Base-by-base conservation (phyloP, 208 protist species). In the Tritrichomonas musculus region DNA sequence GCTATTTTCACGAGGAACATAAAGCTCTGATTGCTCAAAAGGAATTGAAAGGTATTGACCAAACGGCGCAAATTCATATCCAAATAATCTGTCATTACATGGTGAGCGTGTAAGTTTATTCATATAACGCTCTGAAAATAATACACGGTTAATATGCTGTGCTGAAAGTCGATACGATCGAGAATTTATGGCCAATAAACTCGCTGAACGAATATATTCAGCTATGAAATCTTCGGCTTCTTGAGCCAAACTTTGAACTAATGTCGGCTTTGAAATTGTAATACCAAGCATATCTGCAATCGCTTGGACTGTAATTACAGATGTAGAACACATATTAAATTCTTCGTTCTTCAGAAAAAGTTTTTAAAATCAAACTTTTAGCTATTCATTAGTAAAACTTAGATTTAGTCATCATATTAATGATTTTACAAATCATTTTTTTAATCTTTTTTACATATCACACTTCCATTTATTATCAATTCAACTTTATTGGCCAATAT, bases 11-110 rank as follows among this genome's bases (percentile, higher is more conserved):
- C 41, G 33, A 1, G 47, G 22, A 22, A 88, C 27, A 60, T 39
- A 57, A 27, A 88, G n/a, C 57, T 88, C 77, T 39, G 77, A 88
- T 39, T 88, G 77, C 17, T 88, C 77, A 60, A 88, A 88, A 3
- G 17, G 17, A 88, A 88, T 13, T 88, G 77, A 27, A 57, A n/a
- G 27, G 44, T 53, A 57, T 55, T n/a, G 47, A 14, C 25, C 44
- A 57, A 36, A 53, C 20, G 73, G 73, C 0, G 39, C 44, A 82
- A 47, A 47, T 25, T 82, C 41, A 57, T 88, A 88, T 33, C 77
- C 77, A 36, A 57, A 49, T 55, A 88, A 50, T 20, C 41, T 20
- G 17, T 60, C 53, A 60, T 60, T 17, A 17, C 11, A 60, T 60
- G 53, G 53, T 22, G 17, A 60, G n/a, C n/a, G n/a, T n/a, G n/a